These are phyloP conservation scores for Rhynchospora tenuis DNA, from an alignment of 176 grass and related monocot species.

Conservation along the genomic window DNA sequence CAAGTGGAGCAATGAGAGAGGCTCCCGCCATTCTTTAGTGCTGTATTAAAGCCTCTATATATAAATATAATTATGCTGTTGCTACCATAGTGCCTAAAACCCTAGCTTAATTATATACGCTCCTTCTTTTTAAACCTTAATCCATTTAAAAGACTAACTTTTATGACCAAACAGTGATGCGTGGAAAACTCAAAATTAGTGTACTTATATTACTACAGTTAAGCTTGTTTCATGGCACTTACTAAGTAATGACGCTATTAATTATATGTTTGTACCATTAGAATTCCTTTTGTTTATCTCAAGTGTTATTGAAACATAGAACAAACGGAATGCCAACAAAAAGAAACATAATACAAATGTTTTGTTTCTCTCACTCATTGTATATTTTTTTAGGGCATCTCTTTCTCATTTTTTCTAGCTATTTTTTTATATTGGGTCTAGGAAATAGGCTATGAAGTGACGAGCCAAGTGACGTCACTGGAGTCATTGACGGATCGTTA, in stretches of 20 bases:
- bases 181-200: background rate
- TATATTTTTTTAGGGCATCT: background rate
- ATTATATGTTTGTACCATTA: background rate
- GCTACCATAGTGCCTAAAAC: conserved; percentile 15
- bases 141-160: background rate
- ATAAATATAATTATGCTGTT: background rate
- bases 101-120: background rate
- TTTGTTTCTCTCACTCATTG: too few relatives aligned
- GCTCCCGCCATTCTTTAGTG: background rate
- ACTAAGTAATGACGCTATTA: background rate
- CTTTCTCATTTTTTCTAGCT: background rate
- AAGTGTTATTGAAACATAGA: background rate
- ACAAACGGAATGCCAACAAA: too few relatives aligned
- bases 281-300: background rate
- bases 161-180: background rate
- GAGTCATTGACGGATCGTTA: background rate
- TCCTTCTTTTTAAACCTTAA: background rate
- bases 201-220: background rate
- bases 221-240: background rate
- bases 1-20: conserved; percentile 23
- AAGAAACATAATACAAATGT: too few relatives aligned
- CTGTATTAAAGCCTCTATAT: background rate
- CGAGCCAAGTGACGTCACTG: background rate
- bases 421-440: background rate
- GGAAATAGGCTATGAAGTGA: background rate